These are phyloP conservation scores for Botrytis medusae DNA, from an alignment of 2,329 filamentous ascomycete species.

Conservation along the genomic window DNA sequence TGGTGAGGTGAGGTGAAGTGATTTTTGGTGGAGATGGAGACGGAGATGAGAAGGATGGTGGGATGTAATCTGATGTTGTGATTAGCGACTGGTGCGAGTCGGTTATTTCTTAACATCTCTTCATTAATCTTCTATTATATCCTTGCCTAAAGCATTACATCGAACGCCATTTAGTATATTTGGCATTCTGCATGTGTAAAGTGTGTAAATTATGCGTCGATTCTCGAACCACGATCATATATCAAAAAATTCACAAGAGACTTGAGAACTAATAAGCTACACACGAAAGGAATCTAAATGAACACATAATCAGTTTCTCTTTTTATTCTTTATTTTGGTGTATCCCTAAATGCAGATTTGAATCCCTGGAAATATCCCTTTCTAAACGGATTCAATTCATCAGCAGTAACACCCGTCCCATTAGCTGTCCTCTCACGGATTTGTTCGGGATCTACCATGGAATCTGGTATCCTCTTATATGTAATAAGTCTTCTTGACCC, in stretches of 20 bases:
- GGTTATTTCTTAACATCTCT: not conserved
- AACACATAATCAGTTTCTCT: not conserved
- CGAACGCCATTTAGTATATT: not conserved
- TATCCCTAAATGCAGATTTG: slow-evolving; percentile 32
- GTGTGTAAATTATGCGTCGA: not conserved
- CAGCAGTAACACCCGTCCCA: slow-evolving; percentile 52
- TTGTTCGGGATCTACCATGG: slow-evolving; percentile 46
- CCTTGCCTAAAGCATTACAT: not conserved
- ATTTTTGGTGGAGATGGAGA: not conserved
- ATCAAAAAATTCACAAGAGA: not conserved
- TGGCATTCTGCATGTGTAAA: not conserved
- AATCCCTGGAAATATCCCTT: slow-evolving; percentile 50
- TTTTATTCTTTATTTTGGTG: not conserved
- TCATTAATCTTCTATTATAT: not conserved
- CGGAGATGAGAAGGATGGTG: not conserved
- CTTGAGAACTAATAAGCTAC: fast-evolving
- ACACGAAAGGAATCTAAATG: not conserved
- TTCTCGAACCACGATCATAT: not conserved
- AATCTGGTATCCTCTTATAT: slow-evolving; percentile 70
- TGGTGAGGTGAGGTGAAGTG: not conserved
- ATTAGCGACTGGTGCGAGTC: not conserved
- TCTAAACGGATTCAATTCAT: slow-evolving; percentile 68
- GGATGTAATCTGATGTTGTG: not conserved
- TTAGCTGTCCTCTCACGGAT: slow-evolving; percentile 38
- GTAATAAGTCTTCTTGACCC: slow-evolving; percentile 89